These are phyloP conservation scores for Colletotrichum neosansevieriae DNA, from an alignment of 2,329 filamentous ascomycete species.

Conservation along the genomic window DNA sequence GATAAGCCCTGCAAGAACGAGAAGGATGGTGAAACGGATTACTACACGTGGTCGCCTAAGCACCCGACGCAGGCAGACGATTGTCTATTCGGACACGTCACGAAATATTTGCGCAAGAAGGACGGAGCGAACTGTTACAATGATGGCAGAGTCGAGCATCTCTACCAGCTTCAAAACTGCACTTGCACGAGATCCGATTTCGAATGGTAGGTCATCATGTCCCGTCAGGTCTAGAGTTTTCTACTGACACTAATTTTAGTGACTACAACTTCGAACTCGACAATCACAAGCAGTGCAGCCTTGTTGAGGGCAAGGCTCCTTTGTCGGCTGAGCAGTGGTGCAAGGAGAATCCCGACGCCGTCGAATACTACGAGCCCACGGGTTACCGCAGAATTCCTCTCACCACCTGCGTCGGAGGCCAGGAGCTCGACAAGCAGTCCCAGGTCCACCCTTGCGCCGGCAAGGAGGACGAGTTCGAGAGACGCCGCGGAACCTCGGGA, in stretches of 20 bases:
- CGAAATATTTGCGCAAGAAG: conserved; percentile 92
- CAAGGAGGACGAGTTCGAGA: conserved; percentile 84
- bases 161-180: conserved; percentile 84
- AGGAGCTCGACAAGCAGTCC: conserved; percentile 77
- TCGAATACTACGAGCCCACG: conserved; percentile 85
- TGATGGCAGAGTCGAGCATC: conserved; percentile 74
- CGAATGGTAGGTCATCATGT: conserved; percentile 78
- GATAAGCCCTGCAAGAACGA: conserved; percentile 80
- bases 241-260: conserved; percentile 59
- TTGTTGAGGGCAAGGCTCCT: conserved; percentile 80
- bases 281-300: conserved; percentile 78
- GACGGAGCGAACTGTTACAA: conserved; percentile 85
- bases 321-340: conserved; percentile 64
- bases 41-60: conserved; percentile 86
- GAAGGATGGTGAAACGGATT: conserved; percentile 67
- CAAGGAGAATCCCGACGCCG: conserved; percentile 71
- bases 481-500: conserved; percentile 76
- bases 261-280: conserved; percentile 94
- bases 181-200: conserved; percentile 86
- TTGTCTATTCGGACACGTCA: conserved; percentile 92
- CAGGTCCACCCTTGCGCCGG: conserved; percentile 76
- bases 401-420: conserved; percentile 85
- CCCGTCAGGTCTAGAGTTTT: not conserved
- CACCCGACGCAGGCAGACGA: conserved; percentile 83
- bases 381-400: conserved; percentile 92